A percentile compares a stretch with the other conserved stretches of the same genome.
phyloP scores from a whole-genome alignment of 306 rosid genomes.

The Acmispon strigosus region DNA sequence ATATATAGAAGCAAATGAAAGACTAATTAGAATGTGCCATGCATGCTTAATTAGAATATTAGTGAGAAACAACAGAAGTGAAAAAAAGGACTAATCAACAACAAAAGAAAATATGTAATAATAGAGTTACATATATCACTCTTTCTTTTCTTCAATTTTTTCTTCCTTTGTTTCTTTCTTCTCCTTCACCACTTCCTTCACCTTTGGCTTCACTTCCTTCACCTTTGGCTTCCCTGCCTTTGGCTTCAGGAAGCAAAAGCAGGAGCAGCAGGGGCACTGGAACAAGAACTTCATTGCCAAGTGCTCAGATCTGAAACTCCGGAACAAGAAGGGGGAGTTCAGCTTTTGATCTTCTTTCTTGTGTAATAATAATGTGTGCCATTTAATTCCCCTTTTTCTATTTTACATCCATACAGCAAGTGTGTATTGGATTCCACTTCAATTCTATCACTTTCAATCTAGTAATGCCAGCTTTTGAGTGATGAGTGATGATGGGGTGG shows the following conservation, averaged over 20 bases:
- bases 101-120: background rate
- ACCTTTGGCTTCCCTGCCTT: constrained; percentile 42
- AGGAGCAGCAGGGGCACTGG: constrained; percentile 50
- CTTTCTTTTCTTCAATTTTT: constrained; percentile 38
- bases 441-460: constrained; percentile 48
- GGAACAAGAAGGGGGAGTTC: constrained; percentile 1
- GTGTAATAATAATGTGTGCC: background rate
- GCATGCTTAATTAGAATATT: constrained; percentile 17
- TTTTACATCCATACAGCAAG: too few species aligned
- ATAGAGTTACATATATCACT: constrained; percentile 17
- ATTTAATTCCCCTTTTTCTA: background rate
- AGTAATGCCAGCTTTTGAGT: constrained; percentile 33
- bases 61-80: background rate
- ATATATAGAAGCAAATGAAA: background rate
- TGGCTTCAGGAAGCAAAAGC: constrained; percentile 62
- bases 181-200: constrained; percentile 16
- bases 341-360: constrained; percentile 20
- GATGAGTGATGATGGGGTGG: constrained; percentile 10
- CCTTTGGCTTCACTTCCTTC: constrained; percentile 22
- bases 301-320: constrained; percentile 32
- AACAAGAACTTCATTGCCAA: constrained; percentile 46
- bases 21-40: background rate
- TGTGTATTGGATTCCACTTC: constrained; percentile 45
- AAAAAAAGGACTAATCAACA: background rate
- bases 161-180: constrained; percentile 32